Evolutionary conservation across 441 rosid species (phyloP).

Genomic region (Gossypium schwendimanii): DNA sequence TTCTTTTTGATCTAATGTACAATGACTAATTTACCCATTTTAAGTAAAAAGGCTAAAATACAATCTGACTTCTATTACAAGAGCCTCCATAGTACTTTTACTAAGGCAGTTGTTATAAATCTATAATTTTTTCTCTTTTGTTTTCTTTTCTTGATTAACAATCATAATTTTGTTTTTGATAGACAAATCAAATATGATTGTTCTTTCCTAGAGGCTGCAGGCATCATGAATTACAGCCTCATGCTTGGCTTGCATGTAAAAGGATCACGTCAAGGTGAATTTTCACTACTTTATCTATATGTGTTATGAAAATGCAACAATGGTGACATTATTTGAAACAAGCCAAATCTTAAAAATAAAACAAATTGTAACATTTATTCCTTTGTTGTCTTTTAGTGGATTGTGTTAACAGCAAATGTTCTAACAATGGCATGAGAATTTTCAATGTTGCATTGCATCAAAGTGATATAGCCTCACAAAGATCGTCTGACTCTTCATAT

Average conservation of each 20-base stretch:
- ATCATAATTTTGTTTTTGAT: neutral
- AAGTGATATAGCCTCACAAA: neutral
- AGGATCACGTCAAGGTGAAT: slow-evolving; percentile 32
- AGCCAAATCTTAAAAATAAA: too few species aligned
- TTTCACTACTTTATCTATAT: neutral
- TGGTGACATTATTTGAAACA: neutral
- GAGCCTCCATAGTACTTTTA: too few species aligned
- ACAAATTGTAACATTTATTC: neutral
- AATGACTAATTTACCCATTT: too few species aligned
- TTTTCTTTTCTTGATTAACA: neutral
- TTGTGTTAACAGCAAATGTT: slow-evolving; percentile 10
- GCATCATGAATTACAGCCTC: slow-evolving; percentile 53
- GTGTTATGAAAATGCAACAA: neutral
- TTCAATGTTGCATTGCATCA: neutral
- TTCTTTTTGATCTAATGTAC: too few species aligned
- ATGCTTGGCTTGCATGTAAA: slow-evolving; percentile 38
- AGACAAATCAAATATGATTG: slow-evolving; percentile 57
- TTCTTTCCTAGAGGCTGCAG: slow-evolving; percentile 42
- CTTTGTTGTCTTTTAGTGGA: neutral
- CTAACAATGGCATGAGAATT: neutral
- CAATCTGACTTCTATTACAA: too few species aligned
- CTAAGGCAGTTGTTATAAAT: too few species aligned
- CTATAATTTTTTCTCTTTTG: neutral
- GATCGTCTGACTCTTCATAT: neutral
- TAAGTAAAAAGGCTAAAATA: too few species aligned